phyloP scores from a whole-genome alignment of 805 yeast genomes.

The Wickerhamomyces hampshirensis region DNA sequence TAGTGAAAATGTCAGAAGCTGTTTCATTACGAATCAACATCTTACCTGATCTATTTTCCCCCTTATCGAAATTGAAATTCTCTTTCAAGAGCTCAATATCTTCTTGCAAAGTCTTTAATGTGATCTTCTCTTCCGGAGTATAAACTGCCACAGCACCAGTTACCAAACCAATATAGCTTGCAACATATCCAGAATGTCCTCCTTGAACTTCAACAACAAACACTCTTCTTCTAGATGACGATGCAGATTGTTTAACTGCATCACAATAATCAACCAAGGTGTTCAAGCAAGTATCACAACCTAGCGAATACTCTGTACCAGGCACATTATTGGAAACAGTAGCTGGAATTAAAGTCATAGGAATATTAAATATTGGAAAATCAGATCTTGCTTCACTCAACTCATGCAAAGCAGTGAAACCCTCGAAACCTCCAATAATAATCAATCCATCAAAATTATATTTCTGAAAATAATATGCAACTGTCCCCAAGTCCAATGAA shows the following conservation, averaged over 20 bases:
- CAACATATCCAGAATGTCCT: constrained; percentile 92
- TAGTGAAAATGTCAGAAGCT: constrained; percentile 77
- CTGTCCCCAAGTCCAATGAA: constrained; percentile 73
- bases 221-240: constrained; percentile 89
- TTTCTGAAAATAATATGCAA: constrained; percentile 91
- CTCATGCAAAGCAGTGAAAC: constrained; percentile 81
- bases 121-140: constrained; percentile 81
- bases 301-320: constrained; percentile 96
- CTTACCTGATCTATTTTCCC: constrained; percentile 80
- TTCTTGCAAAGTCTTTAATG: constrained; percentile 61
- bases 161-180: constrained; percentile 77
- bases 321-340: constrained; percentile 98
- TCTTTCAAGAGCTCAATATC: constrained; percentile 69
- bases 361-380: constrained; percentile 91
- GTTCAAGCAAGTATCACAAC: constrained; percentile 94
- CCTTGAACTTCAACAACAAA: constrained; percentile 98
- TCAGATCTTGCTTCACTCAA: constrained; percentile 67
- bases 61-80: constrained; percentile 67
- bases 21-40: constrained; percentile 77
- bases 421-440: constrained; percentile 95
- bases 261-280: constrained; percentile 90
- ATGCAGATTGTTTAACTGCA: constrained; percentile 89
- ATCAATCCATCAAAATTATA: constrained; percentile 83
- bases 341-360: constrained; percentile 90
- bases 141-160: constrained; percentile 91